Conservation (phyloP, 768 basidiomycete species). For the Chiua virens region DNA sequence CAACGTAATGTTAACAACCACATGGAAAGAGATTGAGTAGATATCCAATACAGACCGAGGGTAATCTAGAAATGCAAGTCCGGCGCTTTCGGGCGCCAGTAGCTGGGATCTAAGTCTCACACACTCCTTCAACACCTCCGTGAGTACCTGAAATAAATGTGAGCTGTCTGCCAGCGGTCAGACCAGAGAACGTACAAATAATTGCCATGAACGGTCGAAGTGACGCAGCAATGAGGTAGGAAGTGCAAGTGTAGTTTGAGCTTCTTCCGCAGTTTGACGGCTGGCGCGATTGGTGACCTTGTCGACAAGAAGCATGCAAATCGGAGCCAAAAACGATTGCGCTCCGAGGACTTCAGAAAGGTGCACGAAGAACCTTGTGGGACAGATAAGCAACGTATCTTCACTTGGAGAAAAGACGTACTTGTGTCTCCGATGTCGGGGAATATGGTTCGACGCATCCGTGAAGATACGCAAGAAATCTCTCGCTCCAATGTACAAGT, state of each 20-base stretch:
- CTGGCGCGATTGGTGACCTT: slow-evolving; percentile 69
- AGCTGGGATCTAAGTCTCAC: slow-evolving; percentile 52
- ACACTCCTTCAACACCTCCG: slow-evolving; percentile 66
- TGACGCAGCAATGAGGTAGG: slow-evolving; percentile 68
- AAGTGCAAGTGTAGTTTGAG: slow-evolving; percentile 56
- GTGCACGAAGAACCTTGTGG: slow-evolving; percentile 80
- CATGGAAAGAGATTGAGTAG: not conserved
- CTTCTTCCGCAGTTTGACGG: slow-evolving; percentile 61
- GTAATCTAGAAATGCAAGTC: slow-evolving; percentile 55
- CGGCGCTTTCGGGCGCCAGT: slow-evolving; percentile 36
- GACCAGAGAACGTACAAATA: slow-evolving; percentile 43
- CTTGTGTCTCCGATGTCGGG: slow-evolving; percentile 90
- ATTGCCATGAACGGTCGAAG: slow-evolving; percentile 45
- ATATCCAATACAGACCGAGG: slow-evolving; percentile 39
- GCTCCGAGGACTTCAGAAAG: slow-evolving; percentile 81
- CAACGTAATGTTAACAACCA: not conserved
- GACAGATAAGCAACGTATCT: slow-evolving; percentile 1
- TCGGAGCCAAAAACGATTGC: slow-evolving; percentile 75
- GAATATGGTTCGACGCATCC: slow-evolving; percentile 89
- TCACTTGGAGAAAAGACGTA: slow-evolving; percentile 35
- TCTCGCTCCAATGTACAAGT: slow-evolving; percentile 66
- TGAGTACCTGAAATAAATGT: slow-evolving; percentile 50
- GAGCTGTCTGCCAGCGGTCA: not conserved
- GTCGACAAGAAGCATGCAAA: slow-evolving; percentile 84
- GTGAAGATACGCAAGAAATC: slow-evolving; percentile 91